Evolutionary conservation across 2,329 filamentous ascomycete species (phyloP), one percentile per base, ranked within the genome.

Genomic region (Penicillium sp.): DNA sequence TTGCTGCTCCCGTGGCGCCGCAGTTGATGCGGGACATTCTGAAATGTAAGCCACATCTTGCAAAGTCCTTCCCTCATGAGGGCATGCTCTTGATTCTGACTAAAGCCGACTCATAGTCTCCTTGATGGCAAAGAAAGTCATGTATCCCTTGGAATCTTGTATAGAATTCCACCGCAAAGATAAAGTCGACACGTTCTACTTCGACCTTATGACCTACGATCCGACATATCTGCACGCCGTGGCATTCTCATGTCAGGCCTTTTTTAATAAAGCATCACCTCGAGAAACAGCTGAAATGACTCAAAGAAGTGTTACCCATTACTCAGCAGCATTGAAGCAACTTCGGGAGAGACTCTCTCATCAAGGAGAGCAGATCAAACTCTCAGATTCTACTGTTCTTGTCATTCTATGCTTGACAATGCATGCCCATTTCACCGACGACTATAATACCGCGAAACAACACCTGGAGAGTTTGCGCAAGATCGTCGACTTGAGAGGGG

Each of bases 401-500:
- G 35, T 60, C 28, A 44, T 56, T 13, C 33, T 60, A 7, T 50
- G 22, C 47, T n/a, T 60, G n/a, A 35, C 53, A 35, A 56, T 38
- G 13, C 58, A 56, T 49, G 53, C 58, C 17, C 45, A 60, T 44
- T 33, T 60, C 17, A 28, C 38, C 3, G 26, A 26, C 35, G 33
- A 60, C 26, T 28, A 38, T 33, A 9, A 28, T 30, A 47, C 58
- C 7, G 38, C 58, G 7, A 51, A 51, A 22, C 28, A 56, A 13
- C 58, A 60, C 42, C 69, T 80, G 58, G 53, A 73, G 24, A 79
- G 79, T 7, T 68, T 81, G 19, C 69, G 69, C 19, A 77, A 70
- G 60, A 78, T 82, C 7, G 70, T 80, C 7, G 61, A 70, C 19
- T 35, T 81, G 33, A 74, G 75, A 56, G 79, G 79, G 2, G 79